Base-by-base conservation (phyloP, 2,329 filamentous ascomycete species). In the Arachnomyces sp. region DNA sequence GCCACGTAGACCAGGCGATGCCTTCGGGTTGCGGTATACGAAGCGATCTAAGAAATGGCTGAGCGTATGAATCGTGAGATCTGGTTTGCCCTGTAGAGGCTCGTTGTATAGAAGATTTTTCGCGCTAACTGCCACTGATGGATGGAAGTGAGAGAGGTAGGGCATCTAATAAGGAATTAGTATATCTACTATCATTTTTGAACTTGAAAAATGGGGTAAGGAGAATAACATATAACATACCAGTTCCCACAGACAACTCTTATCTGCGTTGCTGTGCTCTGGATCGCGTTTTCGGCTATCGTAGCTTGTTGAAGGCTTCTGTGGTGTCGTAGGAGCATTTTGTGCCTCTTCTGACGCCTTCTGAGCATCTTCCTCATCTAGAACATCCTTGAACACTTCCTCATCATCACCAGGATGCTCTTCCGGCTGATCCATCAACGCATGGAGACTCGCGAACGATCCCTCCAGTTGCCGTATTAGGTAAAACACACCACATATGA, bases 1-100 rank as follows among this genome's bases (percentile, higher is more conserved):
- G 36, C 93, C 93, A 48, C 85, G 84, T 20, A 77, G 72, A 14
- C 64, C 60, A 12, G 74, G 75, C 3, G 79, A 52, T 5, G 61
- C 70, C 71, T 94, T 94, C 46, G 90, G 81, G 53, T 92, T 94
- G 51, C 86, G 82, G 73, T 96, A 98, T n/a, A 94, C 87, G 62
- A 98, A 98, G 52, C 93, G 89, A 65, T 98, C 92, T 43, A 98
- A 73, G 72, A 98, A 98, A 61, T 93, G 84, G 56, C 92, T 92
- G 36, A 98, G 75, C 1, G 86, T 92, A 61, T 96, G 90, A 43
- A 87, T 81, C 12, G 84, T 82, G 38, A 95, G 73, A 53, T 98
- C 92, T 0, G 92, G 89, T 63, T 96, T 96, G 47, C 84, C 79
- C 44, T 85, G 81, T 61, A 86, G 80, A 38, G 79, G 74, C 49